Conservation (phyloP, 2,329 filamentous ascomycete genomes). For the Esteya vermicola region DNA sequence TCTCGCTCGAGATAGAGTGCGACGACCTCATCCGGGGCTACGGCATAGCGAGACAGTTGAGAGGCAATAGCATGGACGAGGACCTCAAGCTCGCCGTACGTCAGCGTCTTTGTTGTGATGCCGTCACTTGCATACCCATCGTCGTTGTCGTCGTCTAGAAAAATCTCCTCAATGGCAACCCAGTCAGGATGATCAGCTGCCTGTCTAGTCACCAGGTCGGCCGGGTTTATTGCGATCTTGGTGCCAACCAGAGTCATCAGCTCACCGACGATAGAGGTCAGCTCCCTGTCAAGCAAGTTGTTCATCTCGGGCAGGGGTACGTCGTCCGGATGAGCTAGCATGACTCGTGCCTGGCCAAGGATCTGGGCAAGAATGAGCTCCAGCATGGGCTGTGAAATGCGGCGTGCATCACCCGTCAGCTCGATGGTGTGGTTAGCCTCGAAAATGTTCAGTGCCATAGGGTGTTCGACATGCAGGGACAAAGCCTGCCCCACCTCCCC, state of each 20-base stretch:
- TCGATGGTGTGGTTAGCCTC: conserved; percentile 11
- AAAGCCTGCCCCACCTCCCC: conserved; percentile 16
- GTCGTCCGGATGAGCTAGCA: conserved; percentile 9
- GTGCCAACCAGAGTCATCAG: neutral
- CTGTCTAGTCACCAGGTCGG: conserved; percentile 23
- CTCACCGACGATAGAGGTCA: conserved; percentile 4
- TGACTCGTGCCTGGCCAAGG: conserved; percentile 9
- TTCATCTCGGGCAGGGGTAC: conserved; percentile 7
- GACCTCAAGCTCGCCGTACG: neutral
- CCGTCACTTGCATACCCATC: neutral
- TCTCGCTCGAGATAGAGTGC: conserved; percentile 51
- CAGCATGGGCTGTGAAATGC: conserved; percentile 11
- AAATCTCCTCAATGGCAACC: conserved; percentile 39
- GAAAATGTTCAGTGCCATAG: conserved; percentile 24
- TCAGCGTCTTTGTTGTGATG: neutral
- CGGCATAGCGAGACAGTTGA: neutral
- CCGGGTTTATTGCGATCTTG: conserved; percentile 12
- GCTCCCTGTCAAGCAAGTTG: conserved; percentile 4
- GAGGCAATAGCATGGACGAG: neutral
- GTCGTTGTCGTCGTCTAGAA: conserved; percentile 24
- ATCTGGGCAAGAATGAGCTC: conserved; percentile 12
- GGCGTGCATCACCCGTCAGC: conserved; percentile 11
- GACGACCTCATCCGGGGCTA: conserved; percentile 37
- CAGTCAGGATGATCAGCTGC: conserved; percentile 30
- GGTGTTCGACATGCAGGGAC: conserved; percentile 23